Base-by-base conservation (phyloP, 2,329 filamentous ascomycete species). In the Nectriaceae sp. region DNA sequence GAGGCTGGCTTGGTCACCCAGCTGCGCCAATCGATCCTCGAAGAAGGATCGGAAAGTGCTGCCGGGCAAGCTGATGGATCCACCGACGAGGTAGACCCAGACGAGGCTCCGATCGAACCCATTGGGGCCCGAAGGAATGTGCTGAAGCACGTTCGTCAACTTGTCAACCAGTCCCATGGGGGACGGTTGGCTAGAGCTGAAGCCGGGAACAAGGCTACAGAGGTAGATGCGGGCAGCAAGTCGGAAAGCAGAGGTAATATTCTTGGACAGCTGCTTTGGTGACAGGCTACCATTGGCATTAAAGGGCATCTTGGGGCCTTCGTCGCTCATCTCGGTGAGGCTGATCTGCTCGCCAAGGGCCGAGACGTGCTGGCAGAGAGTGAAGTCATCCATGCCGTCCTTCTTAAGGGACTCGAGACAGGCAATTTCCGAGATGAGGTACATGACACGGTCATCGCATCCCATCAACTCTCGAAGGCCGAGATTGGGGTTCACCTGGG, bases 381-480 rank as follows among this genome's bases (percentile, higher is more conserved):
- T 83, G 56, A 94, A 85, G 64, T 94, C 87, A 59, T 96, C 89
- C 75, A 94, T 90, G 60, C 88, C 89, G 51, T 88, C 84, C 33
- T 78, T 75, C 77, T 94, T 95, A 55, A 97, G 82, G 3, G 89
- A 88, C 69, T 97, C 94, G 44, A 99, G 84, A 70, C 94, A 97
- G 46, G 93, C 90, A 62, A 97, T 96, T 73, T 99, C 94, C 2
- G 91, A 96, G 67, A 99, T 96, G 62, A 97, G 79, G 70, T 96
- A 97, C 91, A 99, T 97, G 71, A 97, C 88, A 19, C 86, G 85
- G 72, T 99, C 94, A 56, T 97, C 93, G 70, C 94, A 97, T 59
- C 94, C 94, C 92, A 97, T 97, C 43, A 97, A 81, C 74, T 96
- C 91, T 44, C 88, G 85, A 31, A 99, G 80, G 11, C 94, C 94